A percentile compares a stretch with the other conserved stretches of the same genome.
These are phyloP conservation scores for Petasospora fabianii DNA, from an alignment of 1,139 yeast genomes.

Conservation along the genomic window DNA sequence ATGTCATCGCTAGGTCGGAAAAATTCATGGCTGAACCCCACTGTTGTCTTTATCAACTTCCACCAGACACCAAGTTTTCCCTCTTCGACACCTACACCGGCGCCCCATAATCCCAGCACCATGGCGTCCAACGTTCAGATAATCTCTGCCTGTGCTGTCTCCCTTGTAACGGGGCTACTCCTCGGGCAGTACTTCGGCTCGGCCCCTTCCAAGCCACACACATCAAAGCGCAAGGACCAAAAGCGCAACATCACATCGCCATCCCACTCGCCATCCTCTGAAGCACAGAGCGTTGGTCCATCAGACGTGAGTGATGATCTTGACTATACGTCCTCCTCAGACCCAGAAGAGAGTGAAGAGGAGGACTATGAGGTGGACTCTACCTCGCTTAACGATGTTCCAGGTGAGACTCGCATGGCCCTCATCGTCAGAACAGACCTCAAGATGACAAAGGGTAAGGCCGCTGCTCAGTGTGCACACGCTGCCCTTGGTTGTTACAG, in stretches of 20 bases:
- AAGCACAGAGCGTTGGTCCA: conserved; percentile 12
- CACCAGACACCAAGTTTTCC: no score
- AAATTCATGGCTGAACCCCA: no score
- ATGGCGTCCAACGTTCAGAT: conserved; percentile 22
- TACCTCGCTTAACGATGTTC: conserved; percentile 51
- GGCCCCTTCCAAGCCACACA: not conserved
- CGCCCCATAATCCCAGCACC: not conserved
- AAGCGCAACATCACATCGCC: conserved; percentile 7
- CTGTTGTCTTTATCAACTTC: no score
- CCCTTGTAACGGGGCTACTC: conserved; percentile 25
- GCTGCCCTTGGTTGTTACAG: conserved; percentile 93
- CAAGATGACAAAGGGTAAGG: conserved; percentile 92
- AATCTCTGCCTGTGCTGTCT: conserved; percentile 22
- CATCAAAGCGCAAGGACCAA: conserved; percentile 1
- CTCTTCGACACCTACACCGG: not conserved
- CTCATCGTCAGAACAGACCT: conserved; percentile 84
- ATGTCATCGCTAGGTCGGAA: no score
- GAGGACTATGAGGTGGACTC: conserved; percentile 58
- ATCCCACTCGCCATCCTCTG: conserved; percentile 28
- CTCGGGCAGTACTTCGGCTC: conserved; percentile 20
- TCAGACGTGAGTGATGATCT: conserved; percentile 28
- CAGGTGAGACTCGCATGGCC: conserved; percentile 85
- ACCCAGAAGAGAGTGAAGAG: conserved; percentile 40
- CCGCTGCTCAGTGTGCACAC: conserved; percentile 97
- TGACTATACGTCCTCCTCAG: conserved; percentile 32